Base-by-base conservation (phyloP, 2,329 filamentous ascomycete genomes). In the Lachnellula hyalina region DNA sequence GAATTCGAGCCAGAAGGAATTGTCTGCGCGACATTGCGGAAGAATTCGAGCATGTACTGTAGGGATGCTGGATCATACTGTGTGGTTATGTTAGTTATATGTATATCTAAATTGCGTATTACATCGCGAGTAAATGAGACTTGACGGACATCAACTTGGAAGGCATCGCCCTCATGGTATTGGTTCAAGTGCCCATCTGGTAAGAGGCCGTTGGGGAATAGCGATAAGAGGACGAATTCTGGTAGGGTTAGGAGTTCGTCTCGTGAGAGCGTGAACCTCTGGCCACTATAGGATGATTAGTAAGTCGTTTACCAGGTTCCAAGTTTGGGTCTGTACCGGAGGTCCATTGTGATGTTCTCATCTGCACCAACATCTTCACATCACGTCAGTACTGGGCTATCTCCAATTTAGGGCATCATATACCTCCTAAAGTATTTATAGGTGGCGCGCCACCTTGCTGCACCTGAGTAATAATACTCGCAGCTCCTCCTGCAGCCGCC, bases 1-100 rank as follows among this genome's bases (percentile, higher is more conserved):
- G 89, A 89, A 32, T 80, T 78, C 15, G 82, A 76, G 60, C 89
- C 84, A 42, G 83, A 81, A 9, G 90, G 90, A 63, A 99, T 97
- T n/a, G 92, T 94, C 73, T 96, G 91, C 52, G 94, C 94, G 60
- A 99, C 93, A 63, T 86, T 86, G 61, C 94, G 88, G 78, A 99
- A 99, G 74, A 99, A 99, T 67, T 96, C 93, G 61, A 99, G 83
- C 94, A 99, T 99, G 76, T 97, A 99, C 74, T 97, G 91, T 53
- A 99, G 83, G 47, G 93, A 97, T 51, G 86, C 86, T 23, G 94
- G 93, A 73, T 99, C 94, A 75, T 97, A 99, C 94, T 99, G 75
- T 65, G 74, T 61, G 61, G 56, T 65, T 63, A 61, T 64, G 73
- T 76, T 66, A 77, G 74, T 70, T 71, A 70, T 73, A 65, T 68